Evolutionary conservation across 208 protist species (phyloP).

Genomic region (Plasmodiophora brassicae): DNA sequence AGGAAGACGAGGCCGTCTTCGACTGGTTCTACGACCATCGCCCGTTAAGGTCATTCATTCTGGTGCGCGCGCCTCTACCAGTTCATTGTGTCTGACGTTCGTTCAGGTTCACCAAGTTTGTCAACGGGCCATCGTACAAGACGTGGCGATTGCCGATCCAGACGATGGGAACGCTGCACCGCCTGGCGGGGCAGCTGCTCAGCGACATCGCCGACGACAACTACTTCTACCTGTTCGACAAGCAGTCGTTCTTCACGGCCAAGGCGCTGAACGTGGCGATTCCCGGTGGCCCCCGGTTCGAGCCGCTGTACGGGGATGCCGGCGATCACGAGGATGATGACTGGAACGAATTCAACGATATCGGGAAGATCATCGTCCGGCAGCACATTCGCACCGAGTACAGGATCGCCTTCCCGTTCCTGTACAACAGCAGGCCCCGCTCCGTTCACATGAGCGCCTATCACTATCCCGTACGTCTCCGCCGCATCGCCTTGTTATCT

Average conservation of each 20-base stretch:
- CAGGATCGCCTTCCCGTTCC: constrained; percentile 97
- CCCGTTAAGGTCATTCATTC: too few species aligned
- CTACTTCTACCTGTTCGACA: constrained; percentile 99
- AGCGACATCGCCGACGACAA: constrained; percentile 88
- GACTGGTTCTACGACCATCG: constrained; percentile 79
- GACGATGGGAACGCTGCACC: constrained; percentile 89
- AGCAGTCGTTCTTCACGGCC: constrained; percentile 95
- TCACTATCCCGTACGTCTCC: constrained; percentile 72
- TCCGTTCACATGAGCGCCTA: constrained; percentile 82
- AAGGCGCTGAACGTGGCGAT: constrained; percentile 99
- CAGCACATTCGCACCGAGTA: constrained; percentile 98
- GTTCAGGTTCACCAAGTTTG: constrained; percentile 67
- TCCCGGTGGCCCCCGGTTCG: constrained; percentile 97
- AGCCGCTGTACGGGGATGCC: constrained; percentile 85
- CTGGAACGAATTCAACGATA: constrained; percentile 99
- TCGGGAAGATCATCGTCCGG: constrained; percentile 99
- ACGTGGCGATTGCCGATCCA: constrained; percentile 87
- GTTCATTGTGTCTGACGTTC: constrained; percentile 68
- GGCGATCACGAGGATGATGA: constrained; percentile 69
- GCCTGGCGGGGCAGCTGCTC: constrained; percentile 77
- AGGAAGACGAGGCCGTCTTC: constrained; percentile 90
- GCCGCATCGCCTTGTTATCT: constrained; percentile 39
- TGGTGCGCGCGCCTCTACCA: neutral
- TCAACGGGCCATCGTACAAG: constrained; percentile 88
- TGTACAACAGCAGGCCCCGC: constrained; percentile 95